Evolutionary conservation across 2,329 filamentous ascomycete species (phyloP).

Genomic region (Fusarium sp.): DNA sequence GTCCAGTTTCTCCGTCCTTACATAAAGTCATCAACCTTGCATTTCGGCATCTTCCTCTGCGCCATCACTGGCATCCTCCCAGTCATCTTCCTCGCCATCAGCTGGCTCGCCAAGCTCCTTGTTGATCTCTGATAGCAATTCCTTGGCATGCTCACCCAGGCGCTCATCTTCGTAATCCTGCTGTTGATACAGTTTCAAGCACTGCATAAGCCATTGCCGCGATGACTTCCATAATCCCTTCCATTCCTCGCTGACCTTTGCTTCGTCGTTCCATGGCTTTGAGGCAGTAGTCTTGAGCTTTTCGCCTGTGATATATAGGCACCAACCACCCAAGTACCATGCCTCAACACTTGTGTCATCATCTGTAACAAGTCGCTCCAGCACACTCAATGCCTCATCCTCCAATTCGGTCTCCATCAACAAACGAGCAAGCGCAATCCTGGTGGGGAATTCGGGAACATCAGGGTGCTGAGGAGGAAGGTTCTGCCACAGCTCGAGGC

Average conservation of each 20-base stretch:
- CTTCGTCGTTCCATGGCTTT: conserved; percentile 44
- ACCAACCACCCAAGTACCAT: conserved; percentile 98
- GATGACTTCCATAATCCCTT: conserved; percentile 75
- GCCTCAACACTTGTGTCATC: conserved; percentile 95
- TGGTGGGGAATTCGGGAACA: conserved; percentile 85
- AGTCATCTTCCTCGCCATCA: conserved; percentile 64
- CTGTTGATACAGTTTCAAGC: conserved; percentile 78
- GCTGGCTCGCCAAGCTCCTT: conserved; percentile 70
- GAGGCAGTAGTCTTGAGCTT: conserved; percentile 61
- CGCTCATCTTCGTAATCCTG: conserved; percentile 88
- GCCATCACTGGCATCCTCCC: conserved; percentile 62
- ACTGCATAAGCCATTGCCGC: conserved; percentile 83
- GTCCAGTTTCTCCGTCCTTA: conserved; percentile 24
- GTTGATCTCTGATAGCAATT: conserved; percentile 72
- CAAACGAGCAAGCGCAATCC: conserved; percentile 84
- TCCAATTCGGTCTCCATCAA: conserved; percentile 92
- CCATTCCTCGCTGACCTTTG: conserved; percentile 58
- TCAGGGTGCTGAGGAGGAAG: conserved; percentile 74
- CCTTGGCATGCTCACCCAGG: conserved; percentile 77
- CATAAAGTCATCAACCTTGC: conserved; percentile 51
- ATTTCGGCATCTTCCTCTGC: conserved; percentile 66
- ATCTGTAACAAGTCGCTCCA: conserved; percentile 84
- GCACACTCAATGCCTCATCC: conserved; percentile 82
- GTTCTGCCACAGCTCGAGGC: conserved; percentile 84
- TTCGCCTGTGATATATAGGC: conserved; percentile 80